Evolutionary conservation across 1,139 yeast species (phyloP).

Genomic region (Kluyveromyces sp.): DNA sequence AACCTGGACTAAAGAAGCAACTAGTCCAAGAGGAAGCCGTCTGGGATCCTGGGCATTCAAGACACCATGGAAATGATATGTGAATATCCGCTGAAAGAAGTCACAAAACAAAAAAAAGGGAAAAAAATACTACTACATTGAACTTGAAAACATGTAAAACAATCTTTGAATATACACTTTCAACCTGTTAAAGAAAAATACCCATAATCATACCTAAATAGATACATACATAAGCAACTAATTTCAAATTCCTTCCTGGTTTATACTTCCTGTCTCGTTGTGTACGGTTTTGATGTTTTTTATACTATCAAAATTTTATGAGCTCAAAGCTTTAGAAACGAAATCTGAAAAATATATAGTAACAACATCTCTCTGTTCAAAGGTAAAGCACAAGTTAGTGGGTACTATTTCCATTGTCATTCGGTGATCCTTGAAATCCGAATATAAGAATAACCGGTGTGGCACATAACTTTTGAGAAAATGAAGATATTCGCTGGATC

Average conservation of each 20-base stretch:
- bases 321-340: neutral
- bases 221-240: neutral
- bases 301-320: neutral
- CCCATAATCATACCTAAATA: neutral
- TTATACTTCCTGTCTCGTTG: neutral
- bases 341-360: too few relatives aligned
- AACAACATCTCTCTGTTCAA: too few relatives aligned
- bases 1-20: neutral
- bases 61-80: constrained; percentile 7
- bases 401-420: too few relatives aligned
- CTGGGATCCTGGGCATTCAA: constrained; percentile 7
- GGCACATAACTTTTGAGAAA: neutral
- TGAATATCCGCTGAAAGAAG: neutral
- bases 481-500: constrained; percentile 7
- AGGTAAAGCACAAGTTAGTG: too few relatives aligned
- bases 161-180: too few relatives aligned
- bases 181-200: too few relatives aligned
- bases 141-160: too few relatives aligned
- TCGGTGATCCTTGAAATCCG: too few relatives aligned
- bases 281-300: neutral
- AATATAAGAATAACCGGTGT: neutral
- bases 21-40: constrained; percentile 1
- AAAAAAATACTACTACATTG: neutral
- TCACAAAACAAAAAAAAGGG: neutral
- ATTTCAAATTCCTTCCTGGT: neutral